These are phyloP conservation scores for Leccinum broughii DNA, from an alignment of 768 basidiomycete genomes.

Conservation along the genomic window DNA sequence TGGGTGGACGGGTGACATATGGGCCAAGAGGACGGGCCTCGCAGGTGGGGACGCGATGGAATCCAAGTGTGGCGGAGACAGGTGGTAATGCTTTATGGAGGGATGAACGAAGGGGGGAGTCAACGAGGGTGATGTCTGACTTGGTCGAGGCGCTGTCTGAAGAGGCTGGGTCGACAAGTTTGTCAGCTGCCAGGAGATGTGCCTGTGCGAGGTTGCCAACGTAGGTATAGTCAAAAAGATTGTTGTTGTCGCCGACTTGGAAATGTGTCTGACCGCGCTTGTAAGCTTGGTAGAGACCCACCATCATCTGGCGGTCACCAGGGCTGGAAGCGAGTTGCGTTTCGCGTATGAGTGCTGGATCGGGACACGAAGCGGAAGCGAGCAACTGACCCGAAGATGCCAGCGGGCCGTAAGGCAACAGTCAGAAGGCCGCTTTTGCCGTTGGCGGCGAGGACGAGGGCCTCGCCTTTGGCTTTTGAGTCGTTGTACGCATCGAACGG, in stretches of 20 bases:
- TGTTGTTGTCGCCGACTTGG: conserved; percentile 92
- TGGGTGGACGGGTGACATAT: conserved; percentile 58
- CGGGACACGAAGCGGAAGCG: not conserved
- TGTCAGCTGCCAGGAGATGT: conserved; percentile 92
- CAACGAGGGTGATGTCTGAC: conserved; percentile 40
- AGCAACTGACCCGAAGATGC: conserved; percentile 85
- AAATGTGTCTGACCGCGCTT: conserved; percentile 82
- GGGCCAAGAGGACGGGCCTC: conserved; percentile 83
- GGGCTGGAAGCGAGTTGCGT: conserved; percentile 50
- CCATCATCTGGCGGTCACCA: conserved; percentile 85
- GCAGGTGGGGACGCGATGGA: conserved; percentile 72
- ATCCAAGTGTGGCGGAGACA: conserved; percentile 65
- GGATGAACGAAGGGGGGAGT: conserved; percentile 41
- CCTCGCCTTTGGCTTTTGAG: conserved; percentile 89
- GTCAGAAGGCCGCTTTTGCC: conserved; percentile 82
- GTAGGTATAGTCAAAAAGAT: conserved; percentile 95
- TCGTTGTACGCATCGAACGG: conserved; percentile 92
- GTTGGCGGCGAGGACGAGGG: conserved; percentile 81
- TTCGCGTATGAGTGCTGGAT: conserved; percentile 1
- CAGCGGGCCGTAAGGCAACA: conserved; percentile 87
- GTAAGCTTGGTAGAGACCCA: conserved; percentile 78
- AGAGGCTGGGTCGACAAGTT: conserved; percentile 55
- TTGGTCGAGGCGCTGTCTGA: conserved; percentile 25
- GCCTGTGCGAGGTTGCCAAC: conserved; percentile 94
- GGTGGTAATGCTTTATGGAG: conserved; percentile 56